Percentiles rank a stretch among this genome's conserved stretches.
These are phyloP conservation scores for Aspergillus persii DNA, from an alignment of 2,329 filamentous ascomycete genomes.

Conservation along the genomic window DNA sequence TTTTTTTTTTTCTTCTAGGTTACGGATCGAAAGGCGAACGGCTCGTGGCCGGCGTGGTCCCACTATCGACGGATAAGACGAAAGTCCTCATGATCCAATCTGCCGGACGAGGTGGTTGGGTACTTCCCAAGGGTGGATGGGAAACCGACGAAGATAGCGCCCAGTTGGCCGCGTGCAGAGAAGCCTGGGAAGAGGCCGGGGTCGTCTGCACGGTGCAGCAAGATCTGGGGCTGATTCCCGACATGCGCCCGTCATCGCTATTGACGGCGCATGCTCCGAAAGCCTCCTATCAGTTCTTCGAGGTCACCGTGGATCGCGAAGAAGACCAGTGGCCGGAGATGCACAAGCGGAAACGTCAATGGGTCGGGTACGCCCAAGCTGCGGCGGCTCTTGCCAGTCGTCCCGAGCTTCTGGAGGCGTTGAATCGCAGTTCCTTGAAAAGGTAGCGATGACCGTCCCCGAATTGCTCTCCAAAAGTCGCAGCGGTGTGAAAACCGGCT, in stretches of 20 bases:
- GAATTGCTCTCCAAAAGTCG: neutral
- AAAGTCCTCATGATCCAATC: conserved; percentile 93
- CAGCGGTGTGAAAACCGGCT: neutral
- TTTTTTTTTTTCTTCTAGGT: conserved; percentile 54
- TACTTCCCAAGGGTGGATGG: conserved; percentile 96
- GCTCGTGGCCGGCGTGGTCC: conserved; percentile 90
- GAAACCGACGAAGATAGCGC: conserved; percentile 88
- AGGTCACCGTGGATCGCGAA: conserved; percentile 83
- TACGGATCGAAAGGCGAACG: conserved; percentile 91
- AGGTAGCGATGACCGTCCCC: conserved; percentile 28
- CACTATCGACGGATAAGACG: conserved; percentile 79
- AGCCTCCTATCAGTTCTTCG: conserved; percentile 59
- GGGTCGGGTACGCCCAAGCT: conserved; percentile 86
- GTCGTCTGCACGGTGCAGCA: conserved; percentile 81
- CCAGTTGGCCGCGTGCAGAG: conserved; percentile 77
- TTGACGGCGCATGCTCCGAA: conserved; percentile 65
- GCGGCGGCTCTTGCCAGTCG: conserved; percentile 70
- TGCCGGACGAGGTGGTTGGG: conserved; percentile 87
- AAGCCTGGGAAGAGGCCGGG: conserved; percentile 98
- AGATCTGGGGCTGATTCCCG: conserved; percentile 81
- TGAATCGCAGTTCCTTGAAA: conserved; percentile 75
- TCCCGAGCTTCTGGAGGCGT: conserved; percentile 83
- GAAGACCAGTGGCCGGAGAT: conserved; percentile 89
- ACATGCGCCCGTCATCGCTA: conserved; percentile 63
- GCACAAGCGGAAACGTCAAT: conserved; percentile 84